phyloP scores from a whole-genome alignment of 1,139 yeast species.

The Insectozyma bohioensis region DNA sequence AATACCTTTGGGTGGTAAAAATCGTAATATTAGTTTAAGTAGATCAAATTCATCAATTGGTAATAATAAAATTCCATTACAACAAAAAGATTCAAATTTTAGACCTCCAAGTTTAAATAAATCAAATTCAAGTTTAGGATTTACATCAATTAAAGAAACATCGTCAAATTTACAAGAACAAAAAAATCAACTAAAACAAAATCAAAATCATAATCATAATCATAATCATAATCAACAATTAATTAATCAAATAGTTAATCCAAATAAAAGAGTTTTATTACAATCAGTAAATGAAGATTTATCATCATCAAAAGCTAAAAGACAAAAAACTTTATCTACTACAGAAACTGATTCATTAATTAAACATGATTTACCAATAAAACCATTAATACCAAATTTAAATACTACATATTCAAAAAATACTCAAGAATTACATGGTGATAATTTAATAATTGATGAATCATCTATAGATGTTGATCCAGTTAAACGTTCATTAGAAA shows the following conservation, averaged over 20 bases:
- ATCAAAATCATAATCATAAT: background rate
- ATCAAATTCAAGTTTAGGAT: constrained; percentile 43
- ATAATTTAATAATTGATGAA: constrained; percentile 23
- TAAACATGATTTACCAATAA: constrained; percentile 5
- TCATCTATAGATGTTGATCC: constrained; percentile 34
- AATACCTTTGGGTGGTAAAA: constrained; percentile 53
- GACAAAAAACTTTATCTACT: constrained; percentile 2
- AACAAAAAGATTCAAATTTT: constrained; percentile 2
- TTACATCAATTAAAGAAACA: constrained; percentile 15
- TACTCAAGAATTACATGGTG: too few relatives aligned
- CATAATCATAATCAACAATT: background rate
- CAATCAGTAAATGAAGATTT: constrained; percentile 8
- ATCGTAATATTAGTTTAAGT: constrained; percentile 35
- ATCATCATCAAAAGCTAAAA: constrained; percentile 4
- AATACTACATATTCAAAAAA: constrained; percentile 20
- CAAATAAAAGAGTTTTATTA: constrained; percentile 5
- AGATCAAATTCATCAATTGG: constrained; percentile 34
- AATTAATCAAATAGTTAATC: background rate
- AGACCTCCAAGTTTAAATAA: constrained; percentile 28
- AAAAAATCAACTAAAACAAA: constrained; percentile 6
- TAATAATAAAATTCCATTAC: constrained; percentile 3
- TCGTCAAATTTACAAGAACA: constrained; percentile 2
- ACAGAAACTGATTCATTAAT: constrained; percentile 12
- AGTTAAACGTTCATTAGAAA: constrained; percentile 18
- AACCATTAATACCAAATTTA: constrained; percentile 8